These are phyloP conservation scores for Ilex asprella DNA, from an alignment of 257 asterid species.

Conservation along the genomic window DNA sequence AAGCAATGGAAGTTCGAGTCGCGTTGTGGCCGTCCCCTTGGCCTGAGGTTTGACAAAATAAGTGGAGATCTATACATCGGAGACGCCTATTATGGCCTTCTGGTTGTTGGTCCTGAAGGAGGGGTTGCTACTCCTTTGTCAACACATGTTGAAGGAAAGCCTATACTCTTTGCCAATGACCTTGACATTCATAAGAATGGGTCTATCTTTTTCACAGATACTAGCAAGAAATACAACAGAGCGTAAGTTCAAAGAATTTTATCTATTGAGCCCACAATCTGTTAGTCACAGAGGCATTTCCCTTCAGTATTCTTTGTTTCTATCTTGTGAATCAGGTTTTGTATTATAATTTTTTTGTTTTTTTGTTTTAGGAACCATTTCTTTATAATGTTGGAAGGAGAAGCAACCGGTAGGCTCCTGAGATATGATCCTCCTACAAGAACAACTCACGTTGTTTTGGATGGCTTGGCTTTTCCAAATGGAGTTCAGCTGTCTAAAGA, in stretches of 20 bases:
- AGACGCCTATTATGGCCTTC: constrained; percentile 76
- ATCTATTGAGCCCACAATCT: not conserved
- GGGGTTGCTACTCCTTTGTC: constrained; percentile 66
- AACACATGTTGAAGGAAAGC: constrained; percentile 51
- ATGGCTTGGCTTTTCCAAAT: constrained; percentile 75
- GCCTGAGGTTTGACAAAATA: constrained; percentile 59
- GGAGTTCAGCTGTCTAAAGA: constrained; percentile 85
- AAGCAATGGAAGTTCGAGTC: constrained; percentile 75
- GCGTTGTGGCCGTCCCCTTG: constrained; percentile 81
- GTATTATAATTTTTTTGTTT: not conserved
- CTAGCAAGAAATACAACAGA: constrained; percentile 72
- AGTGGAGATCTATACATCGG: constrained; percentile 76
- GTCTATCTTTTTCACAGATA: constrained; percentile 87
- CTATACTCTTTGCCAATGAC: constrained; percentile 86
- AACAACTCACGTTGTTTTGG: constrained; percentile 61
- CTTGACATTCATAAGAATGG: constrained; percentile 80
- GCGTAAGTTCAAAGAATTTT: constrained; percentile 38
- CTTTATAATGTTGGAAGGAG: constrained; percentile 80
- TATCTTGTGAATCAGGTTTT: too few relatives aligned
- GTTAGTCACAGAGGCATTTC: too few relatives aligned
- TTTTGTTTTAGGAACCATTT: constrained; percentile 52
- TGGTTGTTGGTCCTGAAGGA: constrained; percentile 76
- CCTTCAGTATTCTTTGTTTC: too few relatives aligned
- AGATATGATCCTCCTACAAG: constrained; percentile 67
- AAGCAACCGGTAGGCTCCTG: constrained; percentile 73